Conservation (phyloP, 495 filamentous ascomycete species). For the Penicillium subrubescens region DNA sequence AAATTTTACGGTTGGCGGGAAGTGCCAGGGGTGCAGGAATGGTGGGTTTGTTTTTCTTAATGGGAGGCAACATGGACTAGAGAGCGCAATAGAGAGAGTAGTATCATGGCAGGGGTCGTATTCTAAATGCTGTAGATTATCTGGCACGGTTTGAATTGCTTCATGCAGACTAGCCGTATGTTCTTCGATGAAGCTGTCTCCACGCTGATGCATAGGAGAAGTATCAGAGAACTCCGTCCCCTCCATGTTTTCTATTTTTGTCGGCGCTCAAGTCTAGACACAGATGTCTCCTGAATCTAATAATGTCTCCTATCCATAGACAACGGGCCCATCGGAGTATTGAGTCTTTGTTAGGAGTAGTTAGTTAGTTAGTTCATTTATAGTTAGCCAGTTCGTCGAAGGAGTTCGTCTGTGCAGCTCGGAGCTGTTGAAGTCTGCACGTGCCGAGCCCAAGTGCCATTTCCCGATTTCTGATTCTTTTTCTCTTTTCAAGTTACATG, state of each 20-base stretch:
- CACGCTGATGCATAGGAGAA: not conserved
- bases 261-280: not conserved
- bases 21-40: slow-evolving; percentile 19
- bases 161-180: not conserved
- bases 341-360: not conserved
- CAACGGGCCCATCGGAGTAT: not conserved
- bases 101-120: too few species aligned
- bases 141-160: not conserved
- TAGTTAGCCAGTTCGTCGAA: not conserved
- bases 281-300: not conserved
- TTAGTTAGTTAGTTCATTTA: not conserved
- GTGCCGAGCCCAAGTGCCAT: slow-evolving; percentile 4
- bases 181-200: not conserved
- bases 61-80: too few species aligned
- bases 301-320: not conserved
- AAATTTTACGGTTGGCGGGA: slow-evolving; percentile 33
- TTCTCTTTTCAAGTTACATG: not conserved
- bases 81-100: too few species aligned
- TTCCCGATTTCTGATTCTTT: not conserved
- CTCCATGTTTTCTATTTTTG: slow-evolving; percentile 4
- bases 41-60: not conserved
- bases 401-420: slow-evolving; percentile 1
- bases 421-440: slow-evolving; percentile 1
- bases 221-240: not conserved
- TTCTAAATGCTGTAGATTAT: not conserved